phyloP scores from a whole-genome alignment of 2,329 filamentous ascomycete species.

The Hypoxylon sp. region DNA sequence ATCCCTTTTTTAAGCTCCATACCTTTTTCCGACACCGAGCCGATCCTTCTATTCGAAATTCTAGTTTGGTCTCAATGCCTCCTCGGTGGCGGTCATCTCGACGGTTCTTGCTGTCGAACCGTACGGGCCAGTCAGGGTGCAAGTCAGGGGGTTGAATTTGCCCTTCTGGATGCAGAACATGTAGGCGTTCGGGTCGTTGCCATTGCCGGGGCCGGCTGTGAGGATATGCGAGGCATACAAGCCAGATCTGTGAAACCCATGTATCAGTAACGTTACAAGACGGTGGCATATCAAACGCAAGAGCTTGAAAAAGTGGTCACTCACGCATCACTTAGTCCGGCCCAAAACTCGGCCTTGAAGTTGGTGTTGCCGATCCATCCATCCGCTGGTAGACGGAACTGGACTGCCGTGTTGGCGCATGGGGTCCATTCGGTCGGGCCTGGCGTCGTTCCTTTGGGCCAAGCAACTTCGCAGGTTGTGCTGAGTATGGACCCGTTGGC shows the following conservation, averaged over 20 bases:
- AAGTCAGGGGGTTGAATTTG: constrained; percentile 41
- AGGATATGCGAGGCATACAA: constrained; percentile 36
- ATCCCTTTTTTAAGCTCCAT: not conserved
- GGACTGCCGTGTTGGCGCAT: constrained; percentile 31
- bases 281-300: not conserved
- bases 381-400: constrained; percentile 37
- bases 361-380: constrained; percentile 37
- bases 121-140: constrained; percentile 34
- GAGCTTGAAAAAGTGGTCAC: constrained; percentile 8
- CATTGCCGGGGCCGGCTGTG: constrained; percentile 27
- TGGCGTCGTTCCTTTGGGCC: constrained; percentile 34
- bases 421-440: constrained; percentile 37
- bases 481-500: constrained; percentile 23
- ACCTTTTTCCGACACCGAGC: not conserved
- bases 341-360: constrained; percentile 37
- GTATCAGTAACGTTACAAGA: constrained; percentile 34
- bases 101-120: constrained; percentile 24
- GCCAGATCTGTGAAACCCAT: constrained; percentile 26
- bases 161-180: constrained; percentile 41
- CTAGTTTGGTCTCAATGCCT: constrained; percentile 32
- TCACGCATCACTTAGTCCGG: constrained; percentile 36
- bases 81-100: constrained; percentile 30
- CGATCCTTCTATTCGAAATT: no score
- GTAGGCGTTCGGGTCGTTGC: constrained; percentile 36
- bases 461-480: constrained; percentile 38